Evolutionary conservation across 805 yeast genomes (phyloP).

Genomic region (Teunomyces aglyptinius): DNA sequence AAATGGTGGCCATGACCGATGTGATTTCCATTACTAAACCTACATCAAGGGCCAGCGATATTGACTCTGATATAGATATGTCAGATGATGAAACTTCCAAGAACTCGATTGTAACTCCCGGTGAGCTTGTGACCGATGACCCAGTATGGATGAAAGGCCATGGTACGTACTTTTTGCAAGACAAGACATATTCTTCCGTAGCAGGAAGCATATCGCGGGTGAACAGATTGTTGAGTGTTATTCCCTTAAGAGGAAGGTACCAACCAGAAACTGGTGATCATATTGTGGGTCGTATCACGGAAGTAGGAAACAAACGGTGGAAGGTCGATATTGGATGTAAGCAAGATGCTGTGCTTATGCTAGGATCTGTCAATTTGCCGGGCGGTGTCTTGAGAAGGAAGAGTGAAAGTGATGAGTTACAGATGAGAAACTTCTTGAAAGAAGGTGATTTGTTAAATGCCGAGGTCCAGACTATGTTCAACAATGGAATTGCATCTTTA

Average conservation of each 20-base stretch:
- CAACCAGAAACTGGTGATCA: constrained; percentile 97
- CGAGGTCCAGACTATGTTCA: constrained; percentile 86
- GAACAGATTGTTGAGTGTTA: constrained; percentile 80
- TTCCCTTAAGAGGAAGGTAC: constrained; percentile 83
- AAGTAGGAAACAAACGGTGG: constrained; percentile 94
- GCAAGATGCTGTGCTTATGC: constrained; percentile 86
- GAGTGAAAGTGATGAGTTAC: constrained; percentile 91
- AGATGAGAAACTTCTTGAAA: constrained; percentile 89
- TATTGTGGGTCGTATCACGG: constrained; percentile 88
- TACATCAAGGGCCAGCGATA: constrained; percentile 12
- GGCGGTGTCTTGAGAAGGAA: constrained; percentile 96
- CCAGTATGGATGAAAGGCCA: constrained; percentile 99
- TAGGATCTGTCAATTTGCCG: constrained; percentile 95
- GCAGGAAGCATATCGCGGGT: constrained; percentile 89
- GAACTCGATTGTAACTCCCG: constrained; percentile 76
- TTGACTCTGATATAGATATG: constrained; percentile 43
- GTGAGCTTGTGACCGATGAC: constrained; percentile 93
- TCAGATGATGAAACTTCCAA: constrained; percentile 28
- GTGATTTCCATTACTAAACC: constrained; percentile 41
- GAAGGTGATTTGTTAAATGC: constrained; percentile 96
- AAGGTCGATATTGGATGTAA: constrained; percentile 95
- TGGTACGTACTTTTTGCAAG: constrained; percentile 81
- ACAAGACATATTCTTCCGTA: constrained; percentile 81
- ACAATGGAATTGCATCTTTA: constrained; percentile 88
- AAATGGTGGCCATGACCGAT: constrained; percentile 1